phyloP scores from a whole-genome alignment of 345 rosid species.

The Microthlaspi erraticum region DNA sequence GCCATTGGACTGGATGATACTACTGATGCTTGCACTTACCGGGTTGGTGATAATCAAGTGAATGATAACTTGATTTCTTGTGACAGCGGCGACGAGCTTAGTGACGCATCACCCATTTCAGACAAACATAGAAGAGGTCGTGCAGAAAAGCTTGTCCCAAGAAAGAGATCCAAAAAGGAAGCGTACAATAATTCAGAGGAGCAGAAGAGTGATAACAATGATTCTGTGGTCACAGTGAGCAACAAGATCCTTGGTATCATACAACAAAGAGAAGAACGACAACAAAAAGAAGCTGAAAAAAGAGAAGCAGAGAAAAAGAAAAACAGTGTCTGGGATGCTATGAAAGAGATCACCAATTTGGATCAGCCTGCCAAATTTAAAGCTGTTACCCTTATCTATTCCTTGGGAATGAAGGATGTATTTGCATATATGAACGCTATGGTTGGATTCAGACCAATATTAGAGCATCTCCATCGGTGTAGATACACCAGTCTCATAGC shows the following conservation, averaged over 20 bases:
- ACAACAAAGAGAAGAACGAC: slow-evolving; percentile 18
- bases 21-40: background rate
- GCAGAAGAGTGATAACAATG: background rate
- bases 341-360: background rate
- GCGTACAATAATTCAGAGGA: no score
- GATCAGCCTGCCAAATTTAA: background rate
- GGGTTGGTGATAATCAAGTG: background rate
- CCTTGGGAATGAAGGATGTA: background rate
- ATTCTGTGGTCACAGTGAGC: background rate
- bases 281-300: slow-evolving; percentile 1
- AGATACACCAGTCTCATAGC: no score
- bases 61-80: background rate
- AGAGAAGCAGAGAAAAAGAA: background rate
- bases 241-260: slow-evolving; percentile 1
- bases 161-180: background rate
- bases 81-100: background rate
- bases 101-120: background rate
- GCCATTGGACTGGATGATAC: background rate
- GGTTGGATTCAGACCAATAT: background rate
- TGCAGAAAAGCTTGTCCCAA: background rate
- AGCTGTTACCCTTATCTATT: background rate
- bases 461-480: no score
- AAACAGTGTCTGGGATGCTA: slow-evolving; percentile 9
- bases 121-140: background rate
- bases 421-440: background rate